Evolutionary conservation across 1,284 basidiomycete genomes (phyloP).

Genomic region (Malassezia sp.): DNA sequence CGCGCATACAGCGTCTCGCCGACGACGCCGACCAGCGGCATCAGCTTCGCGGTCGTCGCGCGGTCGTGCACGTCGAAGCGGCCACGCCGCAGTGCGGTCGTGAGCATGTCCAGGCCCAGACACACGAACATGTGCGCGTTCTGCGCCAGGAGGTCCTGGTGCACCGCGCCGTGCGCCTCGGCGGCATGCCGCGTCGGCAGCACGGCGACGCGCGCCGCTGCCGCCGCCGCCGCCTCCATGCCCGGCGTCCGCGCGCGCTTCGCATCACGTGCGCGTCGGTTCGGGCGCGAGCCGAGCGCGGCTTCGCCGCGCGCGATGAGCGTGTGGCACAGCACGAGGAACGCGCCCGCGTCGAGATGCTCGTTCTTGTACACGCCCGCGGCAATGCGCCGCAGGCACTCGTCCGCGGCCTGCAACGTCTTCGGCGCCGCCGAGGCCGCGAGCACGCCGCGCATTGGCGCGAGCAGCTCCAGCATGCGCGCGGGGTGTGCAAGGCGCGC

Average conservation of each 20-base stretch:
- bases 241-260: conserved; percentile 13
- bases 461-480: conserved; percentile 63
- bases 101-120: conserved; percentile 84
- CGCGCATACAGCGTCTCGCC: conserved; percentile 87
- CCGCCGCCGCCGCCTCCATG: conserved; percentile 15
- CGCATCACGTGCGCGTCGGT: conserved; percentile 16
- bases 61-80: conserved; percentile 73
- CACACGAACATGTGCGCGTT: conserved; percentile 69
- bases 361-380: conserved; percentile 73
- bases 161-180: conserved; percentile 28
- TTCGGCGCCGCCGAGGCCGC: conserved; percentile 71
- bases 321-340: conserved; percentile 75
- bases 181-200: conserved; percentile 34
- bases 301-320: conserved; percentile 79
- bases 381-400: conserved; percentile 70
- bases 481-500: conserved; percentile 29
- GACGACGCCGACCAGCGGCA: conserved; percentile 72
- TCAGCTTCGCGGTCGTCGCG: conserved; percentile 63
- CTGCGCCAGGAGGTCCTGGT: conserved; percentile 47
- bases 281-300: conserved; percentile 50
- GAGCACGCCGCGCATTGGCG: conserved; percentile 73
- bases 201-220: conserved; percentile 15
- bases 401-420: conserved; percentile 75
- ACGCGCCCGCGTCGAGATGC: conserved; percentile 59
- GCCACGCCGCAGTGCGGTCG: conserved; percentile 71